Conservation (phyloP, 2,329 filamentous ascomycete species). For the Neonectria magnoliae region DNA sequence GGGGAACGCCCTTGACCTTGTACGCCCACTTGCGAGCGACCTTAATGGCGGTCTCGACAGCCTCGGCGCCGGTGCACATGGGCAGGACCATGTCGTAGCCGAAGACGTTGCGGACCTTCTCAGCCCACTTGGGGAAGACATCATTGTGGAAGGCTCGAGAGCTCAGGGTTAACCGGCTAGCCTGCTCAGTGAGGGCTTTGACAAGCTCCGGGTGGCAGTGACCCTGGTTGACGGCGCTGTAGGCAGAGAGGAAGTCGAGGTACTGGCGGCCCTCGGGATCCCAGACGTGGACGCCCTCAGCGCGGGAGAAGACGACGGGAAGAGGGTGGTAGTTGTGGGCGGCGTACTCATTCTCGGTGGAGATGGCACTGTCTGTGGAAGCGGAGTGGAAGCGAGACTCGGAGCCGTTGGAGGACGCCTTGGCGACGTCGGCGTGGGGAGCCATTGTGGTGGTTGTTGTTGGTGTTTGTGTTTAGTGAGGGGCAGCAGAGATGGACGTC, state of each 20-base stretch:
- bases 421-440: slow-evolving; percentile 63
- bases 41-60: slow-evolving; percentile 33
- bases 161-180: slow-evolving; percentile 87
- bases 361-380: slow-evolving; percentile 82
- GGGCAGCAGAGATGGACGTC: slow-evolving; percentile 6
- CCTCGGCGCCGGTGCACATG: slow-evolving; percentile 98
- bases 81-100: slow-evolving; percentile 98
- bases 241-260: slow-evolving; percentile 97
- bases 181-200: slow-evolving; percentile 89
- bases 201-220: slow-evolving; percentile 98
- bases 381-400: slow-evolving; percentile 73
- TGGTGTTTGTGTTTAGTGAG: slow-evolving; percentile 11
- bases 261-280: slow-evolving; percentile 96
- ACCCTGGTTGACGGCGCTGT: slow-evolving; percentile 97
- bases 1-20: slow-evolving; percentile 27
- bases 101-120: slow-evolving; percentile 89
- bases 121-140: slow-evolving; percentile 94
- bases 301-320: slow-evolving; percentile 90
- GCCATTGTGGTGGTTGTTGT: slow-evolving; percentile 57
- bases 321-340: slow-evolving; percentile 99
- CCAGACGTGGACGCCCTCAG: slow-evolving; percentile 90
- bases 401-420: slow-evolving; percentile 39
- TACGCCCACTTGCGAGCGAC: slow-evolving; percentile 36
- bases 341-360: slow-evolving; percentile 82
- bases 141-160: slow-evolving; percentile 98